Evolutionary conservation across 2,329 filamentous ascomycete species (phyloP).

Genomic region (Aspergillus ruber): DNA sequence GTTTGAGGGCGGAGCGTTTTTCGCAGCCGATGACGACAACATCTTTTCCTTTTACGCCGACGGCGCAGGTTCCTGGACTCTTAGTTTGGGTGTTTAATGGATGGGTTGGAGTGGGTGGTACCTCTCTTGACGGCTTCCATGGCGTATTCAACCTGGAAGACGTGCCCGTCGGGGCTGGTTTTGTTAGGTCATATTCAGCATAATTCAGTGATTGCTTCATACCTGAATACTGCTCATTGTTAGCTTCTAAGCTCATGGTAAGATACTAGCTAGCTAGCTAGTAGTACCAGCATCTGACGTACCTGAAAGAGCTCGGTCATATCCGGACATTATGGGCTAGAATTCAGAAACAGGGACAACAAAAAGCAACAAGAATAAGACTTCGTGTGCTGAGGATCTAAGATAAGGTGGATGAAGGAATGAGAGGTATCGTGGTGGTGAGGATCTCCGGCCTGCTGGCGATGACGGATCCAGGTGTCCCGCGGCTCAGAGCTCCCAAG

Average conservation of each 20-base stretch:
- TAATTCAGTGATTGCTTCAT: slow-evolving; percentile 10
- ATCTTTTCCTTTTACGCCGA: slow-evolving; percentile 90
- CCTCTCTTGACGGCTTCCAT: slow-evolving; percentile 98
- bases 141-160: slow-evolving; percentile 99
- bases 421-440: slow-evolving; percentile 11
- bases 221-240: slow-evolving; percentile 72
- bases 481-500: slow-evolving; percentile 20
- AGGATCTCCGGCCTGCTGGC: slow-evolving; percentile 8
- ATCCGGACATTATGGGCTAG: slow-evolving; percentile 65
- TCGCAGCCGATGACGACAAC: slow-evolving; percentile 96
- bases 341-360: slow-evolving; percentile 3
- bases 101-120: slow-evolving; percentile 33
- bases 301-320: slow-evolving; percentile 99
- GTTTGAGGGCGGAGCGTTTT: slow-evolving; percentile 98
- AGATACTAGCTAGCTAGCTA: slow-evolving; percentile 20
- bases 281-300: slow-evolving; percentile 39
- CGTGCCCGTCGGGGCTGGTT: slow-evolving; percentile 89
- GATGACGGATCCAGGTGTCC: slow-evolving; percentile 22
- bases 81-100: slow-evolving; percentile 11
- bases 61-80: slow-evolving; percentile 81
- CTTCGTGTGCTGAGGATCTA: background rate
- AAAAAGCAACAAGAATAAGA: background rate
- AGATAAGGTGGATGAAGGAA: background rate
- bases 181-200: slow-evolving; percentile 40
- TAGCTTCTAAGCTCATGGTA: slow-evolving; percentile 25